Percentiles rank a stretch among this genome's conserved stretches.
These are phyloP conservation scores for Ascochyta koolunga DNA, from an alignment of 2,329 filamentous ascomycete genomes.

Conservation along the genomic window DNA sequence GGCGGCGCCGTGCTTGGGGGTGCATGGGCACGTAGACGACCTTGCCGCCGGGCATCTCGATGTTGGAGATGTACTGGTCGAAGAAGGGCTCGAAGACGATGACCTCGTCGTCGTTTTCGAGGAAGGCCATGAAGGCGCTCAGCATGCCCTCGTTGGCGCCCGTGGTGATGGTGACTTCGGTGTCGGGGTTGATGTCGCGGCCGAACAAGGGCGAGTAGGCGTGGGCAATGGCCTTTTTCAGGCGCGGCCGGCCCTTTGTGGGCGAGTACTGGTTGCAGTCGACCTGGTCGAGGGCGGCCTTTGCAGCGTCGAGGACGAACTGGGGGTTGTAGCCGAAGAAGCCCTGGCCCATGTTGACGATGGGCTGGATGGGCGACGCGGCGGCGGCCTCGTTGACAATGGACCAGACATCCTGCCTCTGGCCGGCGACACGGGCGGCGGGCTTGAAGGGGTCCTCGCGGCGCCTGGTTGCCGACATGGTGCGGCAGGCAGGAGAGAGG, in stretches of 20 bases:
- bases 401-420: constrained; percentile 66
- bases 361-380: constrained; percentile 67
- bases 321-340: constrained; percentile 93
- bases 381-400: constrained; percentile 72
- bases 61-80: constrained; percentile 98
- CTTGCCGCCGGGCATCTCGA: constrained; percentile 95
- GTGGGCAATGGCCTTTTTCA: constrained; percentile 91
- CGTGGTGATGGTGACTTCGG: constrained; percentile 92
- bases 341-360: constrained; percentile 73
- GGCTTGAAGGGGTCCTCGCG: constrained; percentile 57
- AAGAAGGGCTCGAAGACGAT: constrained; percentile 99
- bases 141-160: constrained; percentile 92
- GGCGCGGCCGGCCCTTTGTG: constrained; percentile 86
- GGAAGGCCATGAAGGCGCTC: constrained; percentile 96
- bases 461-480: constrained; percentile 45
- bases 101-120: constrained; percentile 93
- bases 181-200: constrained; percentile 80
- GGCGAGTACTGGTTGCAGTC: constrained; percentile 99
- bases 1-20: constrained; percentile 77
- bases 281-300: constrained; percentile 83
- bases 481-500: no score
- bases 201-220: constrained; percentile 92
- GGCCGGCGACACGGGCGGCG: constrained; percentile 59
- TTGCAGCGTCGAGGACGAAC: constrained; percentile 91
- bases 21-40: constrained; percentile 96